These are phyloP conservation scores for Cryptosporidium andersoni DNA, from an alignment of 169 alveolate genomes.

Conservation along the genomic window DNA sequence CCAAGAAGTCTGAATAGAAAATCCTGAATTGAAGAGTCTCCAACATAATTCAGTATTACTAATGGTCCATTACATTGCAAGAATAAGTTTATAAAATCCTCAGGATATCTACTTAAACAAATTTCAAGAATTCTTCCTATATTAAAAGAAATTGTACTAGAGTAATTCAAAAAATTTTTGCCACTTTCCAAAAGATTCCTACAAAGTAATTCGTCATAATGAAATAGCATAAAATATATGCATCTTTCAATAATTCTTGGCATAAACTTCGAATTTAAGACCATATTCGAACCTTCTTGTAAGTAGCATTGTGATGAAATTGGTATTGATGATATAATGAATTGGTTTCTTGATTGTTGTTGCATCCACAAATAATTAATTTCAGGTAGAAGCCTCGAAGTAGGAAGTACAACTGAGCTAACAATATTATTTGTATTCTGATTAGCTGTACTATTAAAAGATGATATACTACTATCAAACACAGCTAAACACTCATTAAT, in stretches of 20 bases:
- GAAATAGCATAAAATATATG: neutral
- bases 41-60: constrained; percentile 11
- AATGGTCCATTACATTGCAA: constrained; percentile 26
- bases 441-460: too few species aligned
- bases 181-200: neutral
- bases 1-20: constrained; percentile 39
- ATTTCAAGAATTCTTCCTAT: constrained; percentile 50
- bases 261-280: neutral
- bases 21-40: constrained; percentile 54
- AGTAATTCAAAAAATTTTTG: neutral
- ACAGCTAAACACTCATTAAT: neutral
- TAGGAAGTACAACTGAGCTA: constrained; percentile 7
- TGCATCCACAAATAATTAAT: constrained; percentile 17
- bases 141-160: constrained; percentile 8
- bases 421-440: neutral
- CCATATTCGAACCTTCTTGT: too few species aligned
- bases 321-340: neutral
- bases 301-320: too few species aligned
- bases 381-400: constrained; percentile 33
- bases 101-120: constrained; percentile 11
- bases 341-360: neutral
- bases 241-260: neutral
- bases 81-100: constrained; percentile 18
- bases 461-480: neutral
- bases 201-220: neutral